A percentile compares a stretch with the other conserved stretches of the same genome.
Conservation (phyloP, 192 early-diverging fungal species). For the Coemansia sp. region DNA sequence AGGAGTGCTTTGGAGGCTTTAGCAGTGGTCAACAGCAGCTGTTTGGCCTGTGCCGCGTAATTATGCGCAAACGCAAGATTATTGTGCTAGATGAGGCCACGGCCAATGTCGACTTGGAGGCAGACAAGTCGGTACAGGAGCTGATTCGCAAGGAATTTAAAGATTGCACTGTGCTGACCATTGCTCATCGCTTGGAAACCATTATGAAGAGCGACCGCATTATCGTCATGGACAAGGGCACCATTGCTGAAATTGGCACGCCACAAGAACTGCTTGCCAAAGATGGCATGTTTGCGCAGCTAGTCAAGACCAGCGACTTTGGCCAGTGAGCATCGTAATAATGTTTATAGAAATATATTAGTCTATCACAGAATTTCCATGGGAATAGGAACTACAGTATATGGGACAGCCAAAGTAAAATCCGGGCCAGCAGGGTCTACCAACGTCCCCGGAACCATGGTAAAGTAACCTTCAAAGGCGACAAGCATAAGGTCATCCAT, state of each 20-base stretch:
- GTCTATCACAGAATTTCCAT: slow-evolving; percentile 19
- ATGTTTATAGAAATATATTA: not conserved
- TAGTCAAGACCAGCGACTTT: slow-evolving; percentile 10
- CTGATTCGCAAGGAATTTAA: slow-evolving; percentile 55
- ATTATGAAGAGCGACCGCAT: slow-evolving; percentile 65
- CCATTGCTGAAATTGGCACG: slow-evolving; percentile 58
- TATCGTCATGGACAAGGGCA: slow-evolving; percentile 66
- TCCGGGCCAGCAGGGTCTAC: slow-evolving; percentile 25
- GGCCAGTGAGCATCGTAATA: not conserved
- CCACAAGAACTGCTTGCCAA: slow-evolving; percentile 57
- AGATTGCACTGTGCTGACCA: slow-evolving; percentile 51
- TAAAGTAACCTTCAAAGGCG: slow-evolving; percentile 36
- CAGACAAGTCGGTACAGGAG: slow-evolving; percentile 18
- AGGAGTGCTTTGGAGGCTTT: slow-evolving; percentile 4
- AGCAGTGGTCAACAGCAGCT: slow-evolving; percentile 62
- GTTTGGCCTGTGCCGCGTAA: slow-evolving; percentile 61
- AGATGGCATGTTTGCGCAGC: slow-evolving; percentile 9
- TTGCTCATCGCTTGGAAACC: slow-evolving; percentile 73
- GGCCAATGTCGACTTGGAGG: slow-evolving; percentile 53
- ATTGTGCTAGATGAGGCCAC: slow-evolving; percentile 9
- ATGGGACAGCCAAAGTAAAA: slow-evolving; percentile 28
- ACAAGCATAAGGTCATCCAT: slow-evolving; percentile 16
- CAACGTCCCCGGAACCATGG: slow-evolving; percentile 45
- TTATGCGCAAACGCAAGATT: slow-evolving; percentile 54
- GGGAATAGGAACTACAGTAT: slow-evolving; percentile 36